Percentiles rank a stretch among this genome's conserved stretches.
Evolutionary conservation across 2,329 filamentous ascomycete genomes (phyloP).

Genomic region (Cladophialophora exuberans): DNA sequence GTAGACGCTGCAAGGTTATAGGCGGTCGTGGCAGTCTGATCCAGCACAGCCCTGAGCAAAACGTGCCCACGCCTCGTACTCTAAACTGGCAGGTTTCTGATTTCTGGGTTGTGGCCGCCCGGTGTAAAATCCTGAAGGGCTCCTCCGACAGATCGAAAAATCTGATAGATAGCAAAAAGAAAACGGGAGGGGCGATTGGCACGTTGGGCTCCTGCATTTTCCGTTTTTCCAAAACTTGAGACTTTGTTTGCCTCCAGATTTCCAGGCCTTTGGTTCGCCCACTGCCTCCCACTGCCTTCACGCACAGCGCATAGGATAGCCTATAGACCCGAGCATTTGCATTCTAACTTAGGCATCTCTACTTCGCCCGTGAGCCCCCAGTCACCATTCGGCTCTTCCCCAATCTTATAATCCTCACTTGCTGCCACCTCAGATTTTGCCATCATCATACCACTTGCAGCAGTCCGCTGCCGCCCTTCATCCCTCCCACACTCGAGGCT

Average conservation of each 20-base stretch:
- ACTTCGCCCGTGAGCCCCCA: neutral
- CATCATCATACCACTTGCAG: slow-evolving; percentile 20
- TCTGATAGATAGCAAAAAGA: slow-evolving; percentile 1
- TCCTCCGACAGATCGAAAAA: slow-evolving; percentile 9
- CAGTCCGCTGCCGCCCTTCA: slow-evolving; percentile 7
- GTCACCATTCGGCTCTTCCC: slow-evolving; percentile 3
- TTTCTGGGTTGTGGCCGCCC: slow-evolving; percentile 6
- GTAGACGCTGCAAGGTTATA: neutral
- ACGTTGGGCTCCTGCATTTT: slow-evolving; percentile 8
- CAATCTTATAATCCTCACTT: no score
- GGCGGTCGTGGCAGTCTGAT: neutral
- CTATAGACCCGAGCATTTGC: no score
- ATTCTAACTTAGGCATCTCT: slow-evolving; percentile 7
- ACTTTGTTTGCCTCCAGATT: neutral
- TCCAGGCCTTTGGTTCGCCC: neutral
- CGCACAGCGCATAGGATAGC: no score
- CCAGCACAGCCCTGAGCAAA: slow-evolving; percentile 11
- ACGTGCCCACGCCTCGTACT: neutral
- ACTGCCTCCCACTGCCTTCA: no score
- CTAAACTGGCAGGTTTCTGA: slow-evolving; percentile 2
- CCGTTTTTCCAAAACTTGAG: neutral
- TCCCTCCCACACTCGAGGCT: neutral
- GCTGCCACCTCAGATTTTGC: slow-evolving; percentile 11
- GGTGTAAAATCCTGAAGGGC: slow-evolving; percentile 6
- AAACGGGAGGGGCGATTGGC: neutral